These are phyloP conservation scores for Arthrobotrys iridis DNA, from an alignment of 2,329 filamentous ascomycete species.

Conservation along the genomic window DNA sequence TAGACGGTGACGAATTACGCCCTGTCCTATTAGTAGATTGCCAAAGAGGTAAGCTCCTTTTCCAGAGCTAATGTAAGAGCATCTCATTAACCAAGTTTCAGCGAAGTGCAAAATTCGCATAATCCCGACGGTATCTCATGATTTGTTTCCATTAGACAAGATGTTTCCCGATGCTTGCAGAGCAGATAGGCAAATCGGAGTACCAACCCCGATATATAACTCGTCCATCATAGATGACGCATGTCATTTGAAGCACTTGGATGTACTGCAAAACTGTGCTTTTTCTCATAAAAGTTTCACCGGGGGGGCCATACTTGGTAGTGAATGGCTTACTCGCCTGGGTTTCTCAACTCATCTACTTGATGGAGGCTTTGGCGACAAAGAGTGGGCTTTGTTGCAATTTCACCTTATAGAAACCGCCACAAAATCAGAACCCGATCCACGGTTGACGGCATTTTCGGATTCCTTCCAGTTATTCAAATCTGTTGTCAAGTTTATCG, in stretches of 20 bases:
- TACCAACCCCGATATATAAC: slow-evolving; percentile 15
- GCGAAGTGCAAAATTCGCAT: slow-evolving; percentile 21
- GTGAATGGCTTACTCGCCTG: slow-evolving; percentile 87
- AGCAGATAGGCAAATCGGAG: slow-evolving; percentile 29
- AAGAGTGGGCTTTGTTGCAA: slow-evolving; percentile 86
- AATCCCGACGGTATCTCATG: slow-evolving; percentile 21
- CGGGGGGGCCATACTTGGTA: slow-evolving; percentile 86
- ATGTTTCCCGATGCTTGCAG: slow-evolving; percentile 19
- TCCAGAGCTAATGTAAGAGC: slow-evolving; percentile 1
- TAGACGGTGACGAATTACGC: slow-evolving; percentile 37
- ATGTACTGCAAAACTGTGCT: slow-evolving; percentile 14
- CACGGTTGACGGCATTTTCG: slow-evolving; percentile 63
- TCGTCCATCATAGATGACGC: slow-evolving; percentile 36
- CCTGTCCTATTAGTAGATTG: slow-evolving; percentile 13
- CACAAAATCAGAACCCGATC: slow-evolving; percentile 67
- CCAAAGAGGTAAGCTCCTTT: not conserved
- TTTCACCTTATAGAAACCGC: slow-evolving; percentile 83
- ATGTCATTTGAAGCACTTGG: slow-evolving; percentile 57
- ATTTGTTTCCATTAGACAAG: slow-evolving; percentile 26
- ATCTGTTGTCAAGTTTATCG: slow-evolving; percentile 86
- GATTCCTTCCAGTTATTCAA: slow-evolving; percentile 96
- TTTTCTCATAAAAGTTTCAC: slow-evolving; percentile 66
- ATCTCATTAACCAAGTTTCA: not conserved
- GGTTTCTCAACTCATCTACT: slow-evolving; percentile 77
- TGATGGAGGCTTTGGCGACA: slow-evolving; percentile 86